Percentiles rank a stretch among this genome's conserved stretches.
Evolutionary conservation across 75 land plant species (phyloP).

Genomic region (Adiantum capillusveneris): DNA sequence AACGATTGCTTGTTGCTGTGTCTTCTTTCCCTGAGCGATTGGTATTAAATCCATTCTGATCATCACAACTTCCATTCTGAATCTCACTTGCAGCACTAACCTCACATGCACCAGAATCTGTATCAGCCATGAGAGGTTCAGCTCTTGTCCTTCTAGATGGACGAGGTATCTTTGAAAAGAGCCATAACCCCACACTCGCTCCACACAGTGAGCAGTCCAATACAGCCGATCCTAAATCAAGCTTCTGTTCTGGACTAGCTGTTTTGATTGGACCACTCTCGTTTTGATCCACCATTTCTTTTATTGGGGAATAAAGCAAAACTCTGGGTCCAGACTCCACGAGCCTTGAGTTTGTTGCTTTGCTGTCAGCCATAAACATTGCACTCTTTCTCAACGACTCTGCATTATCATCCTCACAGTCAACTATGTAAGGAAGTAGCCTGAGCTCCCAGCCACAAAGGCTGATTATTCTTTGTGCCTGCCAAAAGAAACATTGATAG

Average conservation of each 20-base stretch:
- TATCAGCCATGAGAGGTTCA: conserved; percentile 22
- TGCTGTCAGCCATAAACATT: conserved; percentile 4
- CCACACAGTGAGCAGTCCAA: conserved; percentile 89
- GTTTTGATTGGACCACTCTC: conserved; percentile 2
- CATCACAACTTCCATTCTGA: conserved; percentile 7
- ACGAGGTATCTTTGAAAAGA: conserved; percentile 42
- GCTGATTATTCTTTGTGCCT: conserved; percentile 76
- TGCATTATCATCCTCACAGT: conserved; percentile 29
- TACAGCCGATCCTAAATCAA: conserved; percentile 67
- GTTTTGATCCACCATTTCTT: conserved; percentile 5
- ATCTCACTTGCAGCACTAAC: conserved; percentile 27
- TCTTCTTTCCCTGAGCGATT: conserved; percentile 14
- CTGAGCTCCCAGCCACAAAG: conserved; percentile 95
- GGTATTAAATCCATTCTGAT: conserved; percentile 1
- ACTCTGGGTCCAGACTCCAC: conserved; percentile 9
- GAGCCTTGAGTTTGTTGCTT: conserved; percentile 6
- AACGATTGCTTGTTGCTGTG: conserved; percentile 14
- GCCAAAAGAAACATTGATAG: conserved; percentile 7
- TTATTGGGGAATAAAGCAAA: conserved; percentile 10
- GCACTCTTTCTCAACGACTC: conserved; percentile 1
- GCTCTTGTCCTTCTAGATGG: conserved; percentile 45
- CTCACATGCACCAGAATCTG: conserved; percentile 10
- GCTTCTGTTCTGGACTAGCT: background rate
- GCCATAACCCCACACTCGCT: conserved; percentile 88
- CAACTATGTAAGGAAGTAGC: conserved; percentile 72